phyloP scores from a whole-genome alignment of 129 eudicot genomes.

The Mikania micrantha region DNA sequence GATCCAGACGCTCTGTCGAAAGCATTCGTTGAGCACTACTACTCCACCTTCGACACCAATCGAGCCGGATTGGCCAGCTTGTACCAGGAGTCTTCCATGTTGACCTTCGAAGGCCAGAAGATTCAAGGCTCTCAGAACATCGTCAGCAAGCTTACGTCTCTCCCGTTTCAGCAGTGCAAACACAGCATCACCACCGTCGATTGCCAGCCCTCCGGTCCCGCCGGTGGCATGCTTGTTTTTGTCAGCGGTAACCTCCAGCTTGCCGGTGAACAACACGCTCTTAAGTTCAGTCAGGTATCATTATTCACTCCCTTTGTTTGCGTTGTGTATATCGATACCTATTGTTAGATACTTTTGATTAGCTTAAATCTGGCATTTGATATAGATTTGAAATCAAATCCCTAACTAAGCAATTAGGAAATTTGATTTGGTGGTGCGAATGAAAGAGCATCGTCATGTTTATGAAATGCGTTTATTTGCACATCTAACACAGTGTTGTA shows the following conservation, averaged over 20 bases:
- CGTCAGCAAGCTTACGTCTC: constrained; percentile 51
- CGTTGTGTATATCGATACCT: not conserved
- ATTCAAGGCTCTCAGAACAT: constrained; percentile 56
- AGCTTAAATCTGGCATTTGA: not conserved
- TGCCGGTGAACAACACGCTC: constrained; percentile 74
- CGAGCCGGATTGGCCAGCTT: constrained; percentile 46
- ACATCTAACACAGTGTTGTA: not conserved
- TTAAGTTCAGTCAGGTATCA: constrained; percentile 92
- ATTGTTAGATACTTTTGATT: not conserved
- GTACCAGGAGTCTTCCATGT: constrained; percentile 71
- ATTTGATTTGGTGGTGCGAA: not conserved
- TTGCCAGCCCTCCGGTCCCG: constrained; percentile 89
- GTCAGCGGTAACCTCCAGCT: constrained; percentile 80
- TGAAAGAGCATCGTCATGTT: not conserved
- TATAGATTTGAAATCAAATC: not conserved
- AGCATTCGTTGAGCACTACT: constrained; percentile 91
- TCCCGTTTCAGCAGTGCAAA: constrained; percentile 83
- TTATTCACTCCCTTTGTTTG: not conserved
- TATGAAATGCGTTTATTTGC: not conserved
- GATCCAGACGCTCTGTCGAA: constrained; percentile 73
- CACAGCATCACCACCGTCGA: constrained; percentile 74
- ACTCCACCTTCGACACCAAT: constrained; percentile 72
- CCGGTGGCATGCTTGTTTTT: constrained; percentile 78
- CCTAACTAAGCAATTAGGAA: not conserved
- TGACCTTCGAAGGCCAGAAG: constrained; percentile 82